Conservation (phyloP, 225 moss, liverwort and hornwort species). For the Physcomitrellopsis africana region DNA sequence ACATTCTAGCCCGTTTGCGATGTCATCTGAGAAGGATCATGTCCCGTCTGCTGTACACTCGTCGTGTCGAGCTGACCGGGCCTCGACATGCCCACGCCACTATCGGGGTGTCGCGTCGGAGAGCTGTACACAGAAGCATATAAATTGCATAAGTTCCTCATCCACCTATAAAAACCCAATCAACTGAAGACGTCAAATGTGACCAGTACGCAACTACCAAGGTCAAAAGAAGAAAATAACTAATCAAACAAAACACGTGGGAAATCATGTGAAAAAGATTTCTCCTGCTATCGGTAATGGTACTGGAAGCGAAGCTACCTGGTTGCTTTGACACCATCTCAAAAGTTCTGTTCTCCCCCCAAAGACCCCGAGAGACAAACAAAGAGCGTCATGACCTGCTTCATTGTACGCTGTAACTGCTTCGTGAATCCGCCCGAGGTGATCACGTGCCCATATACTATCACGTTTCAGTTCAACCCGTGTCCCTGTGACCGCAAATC, state of each 20-base stretch:
- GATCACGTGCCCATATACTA: neutral
- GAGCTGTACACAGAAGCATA: conserved; percentile 26
- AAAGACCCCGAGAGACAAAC: neutral
- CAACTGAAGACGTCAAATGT: neutral
- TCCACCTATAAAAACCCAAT: conserved; percentile 3
- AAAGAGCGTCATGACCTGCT: neutral
- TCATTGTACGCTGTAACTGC: neutral
- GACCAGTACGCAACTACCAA: too few relatives aligned
- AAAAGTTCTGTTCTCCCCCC: too few relatives aligned
- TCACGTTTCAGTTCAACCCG: conserved; percentile 13
- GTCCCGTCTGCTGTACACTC: conserved; percentile 31
- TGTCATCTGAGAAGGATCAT: conserved; percentile 24
- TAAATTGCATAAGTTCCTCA: neutral
- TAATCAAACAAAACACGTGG: too few relatives aligned
- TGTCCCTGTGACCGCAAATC: neutral
- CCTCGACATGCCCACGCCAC: conserved; percentile 25
- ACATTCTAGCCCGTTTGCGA: conserved; percentile 2
- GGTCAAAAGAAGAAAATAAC: too few relatives aligned
- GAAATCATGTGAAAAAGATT: too few relatives aligned
- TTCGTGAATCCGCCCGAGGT: conserved; percentile 1
- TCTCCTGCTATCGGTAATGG: too few relatives aligned
- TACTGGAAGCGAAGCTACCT: too few relatives aligned
- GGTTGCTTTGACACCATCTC: neutral
- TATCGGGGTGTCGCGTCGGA: conserved; percentile 33
- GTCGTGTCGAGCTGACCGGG: conserved; percentile 36